Evolutionary conservation across 163 green algal species (phyloP).

Genomic region (Chloroidium sp.): DNA sequence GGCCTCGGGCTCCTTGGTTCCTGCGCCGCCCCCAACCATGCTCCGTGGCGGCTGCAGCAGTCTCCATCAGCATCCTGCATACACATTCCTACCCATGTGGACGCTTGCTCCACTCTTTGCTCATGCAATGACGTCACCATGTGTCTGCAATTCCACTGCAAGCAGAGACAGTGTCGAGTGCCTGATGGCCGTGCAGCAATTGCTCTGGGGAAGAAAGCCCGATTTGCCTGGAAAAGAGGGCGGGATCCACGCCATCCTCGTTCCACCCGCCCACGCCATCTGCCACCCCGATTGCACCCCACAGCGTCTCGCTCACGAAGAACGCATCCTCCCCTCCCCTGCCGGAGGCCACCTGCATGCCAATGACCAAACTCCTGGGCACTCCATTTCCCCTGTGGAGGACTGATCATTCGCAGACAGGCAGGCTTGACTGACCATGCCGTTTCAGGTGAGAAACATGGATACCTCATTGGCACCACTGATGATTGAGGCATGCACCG

Average conservation of each 20-base stretch:
- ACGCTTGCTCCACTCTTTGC: too few species aligned
- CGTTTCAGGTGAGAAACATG: too few species aligned
- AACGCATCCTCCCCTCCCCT: slow-evolving; percentile 86
- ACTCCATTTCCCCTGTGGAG: too few species aligned
- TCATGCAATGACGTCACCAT: too few species aligned
- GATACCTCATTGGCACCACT: too few species aligned
- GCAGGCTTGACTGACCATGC: too few species aligned
- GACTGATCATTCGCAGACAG: too few species aligned
- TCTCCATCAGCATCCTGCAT: neutral
- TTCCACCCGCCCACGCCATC: slow-evolving; percentile 93
- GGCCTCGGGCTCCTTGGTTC: neutral
- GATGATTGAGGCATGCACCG: too few species aligned
- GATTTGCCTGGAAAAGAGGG: slow-evolving; percentile 45
- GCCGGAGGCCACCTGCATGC: slow-evolving; percentile 30
- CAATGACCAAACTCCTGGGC: too few species aligned
- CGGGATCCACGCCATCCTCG: slow-evolving; percentile 73
- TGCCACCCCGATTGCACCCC: slow-evolving; percentile 74
- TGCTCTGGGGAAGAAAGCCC: neutral
- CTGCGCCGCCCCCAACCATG: neutral
- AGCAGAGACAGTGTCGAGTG: too few species aligned
- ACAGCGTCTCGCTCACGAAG: slow-evolving; percentile 59
- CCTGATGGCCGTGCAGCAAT: neutral
- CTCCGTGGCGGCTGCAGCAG: neutral
- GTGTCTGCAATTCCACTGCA: too few species aligned
- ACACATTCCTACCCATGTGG: too few species aligned